Percentiles rank a stretch among this genome's conserved stretches.
Evolutionary conservation across 78 protist species (phyloP).

Genomic region (Dictyostelium capitatum): DNA sequence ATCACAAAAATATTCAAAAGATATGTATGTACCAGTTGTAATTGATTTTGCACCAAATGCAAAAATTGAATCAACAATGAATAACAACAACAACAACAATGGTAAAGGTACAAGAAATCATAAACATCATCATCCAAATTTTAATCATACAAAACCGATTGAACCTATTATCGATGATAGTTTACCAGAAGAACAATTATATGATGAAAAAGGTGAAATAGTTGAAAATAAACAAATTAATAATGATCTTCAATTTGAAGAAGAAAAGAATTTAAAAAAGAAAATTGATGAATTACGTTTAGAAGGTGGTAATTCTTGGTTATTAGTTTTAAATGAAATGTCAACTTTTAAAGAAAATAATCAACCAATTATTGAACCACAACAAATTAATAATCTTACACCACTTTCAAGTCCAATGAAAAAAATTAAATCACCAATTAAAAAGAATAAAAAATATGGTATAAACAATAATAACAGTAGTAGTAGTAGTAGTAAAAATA

Average conservation of each 20-base stretch:
- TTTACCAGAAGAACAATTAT: not conserved
- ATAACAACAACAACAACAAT: not conserved
- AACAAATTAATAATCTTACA: not conserved
- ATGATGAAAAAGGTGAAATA: not conserved
- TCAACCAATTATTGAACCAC: not conserved
- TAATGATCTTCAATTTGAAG: constrained; percentile 27
- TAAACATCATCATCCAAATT: constrained; percentile 22
- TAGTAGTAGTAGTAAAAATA: not conserved
- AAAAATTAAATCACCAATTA: not conserved
- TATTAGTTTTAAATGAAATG: constrained; percentile 65
- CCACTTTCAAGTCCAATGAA: not conserved
- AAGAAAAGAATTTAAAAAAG: constrained; percentile 37
- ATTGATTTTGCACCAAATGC: constrained; percentile 58
- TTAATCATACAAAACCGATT: not conserved
- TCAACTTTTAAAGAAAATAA: not conserved
- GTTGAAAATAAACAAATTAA: not conserved
- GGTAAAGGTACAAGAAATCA: not conserved
- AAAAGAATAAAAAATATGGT: not conserved
- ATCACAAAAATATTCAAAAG: not conserved
- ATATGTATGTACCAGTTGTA: not conserved
- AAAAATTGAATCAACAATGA: not conserved
- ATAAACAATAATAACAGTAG: not conserved
- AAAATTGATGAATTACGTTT: constrained; percentile 32
- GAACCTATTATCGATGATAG: constrained; percentile 13
- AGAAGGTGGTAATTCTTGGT: constrained; percentile 76